These are phyloP conservation scores for Ustulina deusta DNA, from an alignment of 2,329 filamentous ascomycete genomes.

Conservation along the genomic window DNA sequence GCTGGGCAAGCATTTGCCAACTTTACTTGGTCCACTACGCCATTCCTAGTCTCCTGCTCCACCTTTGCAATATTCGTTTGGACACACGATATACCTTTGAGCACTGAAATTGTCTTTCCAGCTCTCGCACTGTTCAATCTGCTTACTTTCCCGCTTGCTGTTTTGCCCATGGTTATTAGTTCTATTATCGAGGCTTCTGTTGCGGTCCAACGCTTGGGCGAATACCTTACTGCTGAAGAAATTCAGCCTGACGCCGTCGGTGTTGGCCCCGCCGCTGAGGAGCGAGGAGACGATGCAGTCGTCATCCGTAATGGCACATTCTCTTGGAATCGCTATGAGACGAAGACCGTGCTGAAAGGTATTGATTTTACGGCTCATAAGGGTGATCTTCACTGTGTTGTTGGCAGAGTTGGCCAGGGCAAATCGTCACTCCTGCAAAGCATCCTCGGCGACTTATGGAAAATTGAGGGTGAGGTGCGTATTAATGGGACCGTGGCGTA, in stretches of 20 bases:
- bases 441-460: constrained; percentile 92
- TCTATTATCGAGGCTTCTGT: constrained; percentile 96
- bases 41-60: constrained; percentile 96
- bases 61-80: constrained; percentile 96
- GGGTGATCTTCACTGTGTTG: constrained; percentile 91
- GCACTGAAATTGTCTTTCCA: constrained; percentile 95
- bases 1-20: constrained; percentile 94
- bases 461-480: constrained; percentile 83
- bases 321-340: constrained; percentile 90
- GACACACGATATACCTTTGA: constrained; percentile 82
- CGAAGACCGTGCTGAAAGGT: constrained; percentile 77
- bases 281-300: constrained; percentile 86
- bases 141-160: constrained; percentile 91
- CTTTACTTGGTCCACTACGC: constrained; percentile 97
- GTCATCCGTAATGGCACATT: constrained; percentile 87
- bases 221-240: constrained; percentile 89
- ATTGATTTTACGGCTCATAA: constrained; percentile 92
- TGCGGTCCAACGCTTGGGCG: constrained; percentile 85
- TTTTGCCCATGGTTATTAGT: constrained; percentile 98
- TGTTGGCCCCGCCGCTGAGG: constrained; percentile 75
- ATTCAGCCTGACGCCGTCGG: constrained; percentile 86
- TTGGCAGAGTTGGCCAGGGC: constrained; percentile 92
- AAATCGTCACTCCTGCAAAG: constrained; percentile 94
- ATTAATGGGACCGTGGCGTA: constrained; percentile 88
- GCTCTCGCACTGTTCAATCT: constrained; percentile 93